These are phyloP conservation scores for Ogataea glucozyma DNA, from an alignment of 805 yeast species.

Conservation along the genomic window DNA sequence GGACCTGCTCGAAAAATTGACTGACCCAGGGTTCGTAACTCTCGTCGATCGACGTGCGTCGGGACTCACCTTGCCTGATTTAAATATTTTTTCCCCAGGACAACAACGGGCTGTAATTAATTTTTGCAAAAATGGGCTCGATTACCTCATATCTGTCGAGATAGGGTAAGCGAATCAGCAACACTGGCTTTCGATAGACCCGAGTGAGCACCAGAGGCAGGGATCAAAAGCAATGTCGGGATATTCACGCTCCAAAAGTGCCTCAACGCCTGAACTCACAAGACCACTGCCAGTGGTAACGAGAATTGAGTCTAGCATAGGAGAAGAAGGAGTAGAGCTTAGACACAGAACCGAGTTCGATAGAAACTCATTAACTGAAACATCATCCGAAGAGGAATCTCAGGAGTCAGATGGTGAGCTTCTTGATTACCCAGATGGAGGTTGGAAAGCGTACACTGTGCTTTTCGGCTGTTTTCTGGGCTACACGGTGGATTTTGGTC, in stretches of 20 bases:
- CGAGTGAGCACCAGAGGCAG: too few relatives aligned
- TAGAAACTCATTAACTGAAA: background rate
- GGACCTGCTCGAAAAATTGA: constrained; percentile 13
- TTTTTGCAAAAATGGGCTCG: too few relatives aligned
- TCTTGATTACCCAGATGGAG: constrained; percentile 57
- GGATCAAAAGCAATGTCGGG: background rate
- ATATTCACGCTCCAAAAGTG: background rate
- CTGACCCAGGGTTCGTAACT: constrained; percentile 15
- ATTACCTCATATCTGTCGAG: too few relatives aligned
- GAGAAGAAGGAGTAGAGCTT: constrained; percentile 11
- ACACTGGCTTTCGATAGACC: too few relatives aligned
- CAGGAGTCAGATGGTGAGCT: constrained; percentile 21
- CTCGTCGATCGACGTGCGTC: constrained; percentile 12
- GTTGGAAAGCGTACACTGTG: constrained; percentile 53
- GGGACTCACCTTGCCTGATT: background rate
- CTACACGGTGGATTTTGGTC: constrained; percentile 53
- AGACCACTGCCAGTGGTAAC: constrained; percentile 3
- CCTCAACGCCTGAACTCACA: background rate
- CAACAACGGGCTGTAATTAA: too few relatives aligned
- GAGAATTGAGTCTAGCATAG: constrained; percentile 1
- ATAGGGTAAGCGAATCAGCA: too few relatives aligned
- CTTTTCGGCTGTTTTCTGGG: constrained; percentile 62
- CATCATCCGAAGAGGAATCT: constrained; percentile 4
- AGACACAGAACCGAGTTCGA: constrained; percentile 9
- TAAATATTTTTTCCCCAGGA: background rate